These are phyloP conservation scores for Nymphaea thermarum DNA, from an alignment of 164 flowering plant species.

Conservation along the genomic window DNA sequence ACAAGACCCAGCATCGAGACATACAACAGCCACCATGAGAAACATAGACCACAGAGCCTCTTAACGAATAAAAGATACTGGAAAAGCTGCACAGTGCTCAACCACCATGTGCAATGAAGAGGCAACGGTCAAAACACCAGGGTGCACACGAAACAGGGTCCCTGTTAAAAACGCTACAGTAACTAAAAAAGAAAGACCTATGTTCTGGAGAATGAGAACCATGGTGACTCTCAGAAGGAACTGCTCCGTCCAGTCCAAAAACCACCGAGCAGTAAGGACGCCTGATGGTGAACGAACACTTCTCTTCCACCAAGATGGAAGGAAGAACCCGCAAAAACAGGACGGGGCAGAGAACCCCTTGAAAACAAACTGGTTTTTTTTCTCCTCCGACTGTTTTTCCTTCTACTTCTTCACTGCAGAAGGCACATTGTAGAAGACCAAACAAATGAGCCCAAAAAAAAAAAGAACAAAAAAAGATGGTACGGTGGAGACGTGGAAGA, in stretches of 20 bases:
- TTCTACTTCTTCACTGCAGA: slow-evolving; percentile 2
- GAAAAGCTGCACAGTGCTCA: too few relatives aligned
- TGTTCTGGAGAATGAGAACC: too few relatives aligned
- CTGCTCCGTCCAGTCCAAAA: too few relatives aligned
- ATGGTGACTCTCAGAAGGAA: too few relatives aligned
- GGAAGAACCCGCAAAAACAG: too few relatives aligned
- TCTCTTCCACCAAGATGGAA: too few relatives aligned
- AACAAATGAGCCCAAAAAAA: slow-evolving; percentile 9
- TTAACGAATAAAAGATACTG: neutral
- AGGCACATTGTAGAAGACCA: slow-evolving; percentile 20
- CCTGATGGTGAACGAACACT: too few relatives aligned
- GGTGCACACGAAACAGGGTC: neutral
- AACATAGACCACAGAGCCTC: neutral
- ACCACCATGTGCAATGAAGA: neutral
- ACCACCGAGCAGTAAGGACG: too few relatives aligned
- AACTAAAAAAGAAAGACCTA: too few relatives aligned
- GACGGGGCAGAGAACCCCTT: too few relatives aligned
- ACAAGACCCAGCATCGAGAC: neutral
- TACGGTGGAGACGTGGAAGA: neutral
- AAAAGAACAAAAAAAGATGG: slow-evolving; percentile 22
- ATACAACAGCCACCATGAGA: neutral
- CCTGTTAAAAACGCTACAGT: neutral
- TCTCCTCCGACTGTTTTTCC: neutral
- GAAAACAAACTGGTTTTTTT: too few relatives aligned
- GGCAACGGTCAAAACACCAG: neutral